Evolutionary conservation across 805 yeast genomes (phyloP), one percentile per base, ranked within the genome.

Genomic region (Ogataea pignaliae): DNA sequence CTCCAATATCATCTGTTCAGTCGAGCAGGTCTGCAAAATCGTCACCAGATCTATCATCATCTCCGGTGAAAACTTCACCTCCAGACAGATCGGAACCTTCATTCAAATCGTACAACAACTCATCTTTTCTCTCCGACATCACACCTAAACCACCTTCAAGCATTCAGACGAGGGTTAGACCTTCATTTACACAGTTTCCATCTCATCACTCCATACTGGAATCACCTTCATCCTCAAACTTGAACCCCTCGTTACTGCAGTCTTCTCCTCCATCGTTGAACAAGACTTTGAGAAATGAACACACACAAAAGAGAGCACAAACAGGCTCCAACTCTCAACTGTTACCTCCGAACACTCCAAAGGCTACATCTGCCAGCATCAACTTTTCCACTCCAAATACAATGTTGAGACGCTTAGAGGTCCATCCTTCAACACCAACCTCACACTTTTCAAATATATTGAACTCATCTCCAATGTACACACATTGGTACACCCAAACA

Each of bases 401-500:
- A 5, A 14, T 40, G 5, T 10, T 43, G 3, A 41, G 35, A 29
- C 48, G 34, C 39, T 17, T 43, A 15, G 45, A 39, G 10, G 29
- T 50, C 28, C 51, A 49, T 5, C 59, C 65, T 1, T 43, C 61
- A 12, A 60, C 66, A 3, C 63, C 65, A 7, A 53, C 56, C 4
- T 57, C 65, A 14, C 64, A 63, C 36, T 63, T 63, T 36, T 59
- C 64, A 13, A 54, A 51, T 18, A 56, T 63, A n/a, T 46, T 63
- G 32, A 61, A 60, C 41, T 63, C 68, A 14, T 62, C 66, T 13
- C 68, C 68, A 10, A 58, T 63, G 60, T 63, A 61, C 45, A 59
- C 57, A 1, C 60, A 57, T 40, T 60, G 64, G 59, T 61, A 61
- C 42, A 44, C 57, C 9, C 61, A 56, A 41, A 57, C 63, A 9